Evolutionary conservation across 441 rosid species (phyloP), one percentile per base, ranked within the genome.

Genomic region (Brassica hybrid): DNA sequence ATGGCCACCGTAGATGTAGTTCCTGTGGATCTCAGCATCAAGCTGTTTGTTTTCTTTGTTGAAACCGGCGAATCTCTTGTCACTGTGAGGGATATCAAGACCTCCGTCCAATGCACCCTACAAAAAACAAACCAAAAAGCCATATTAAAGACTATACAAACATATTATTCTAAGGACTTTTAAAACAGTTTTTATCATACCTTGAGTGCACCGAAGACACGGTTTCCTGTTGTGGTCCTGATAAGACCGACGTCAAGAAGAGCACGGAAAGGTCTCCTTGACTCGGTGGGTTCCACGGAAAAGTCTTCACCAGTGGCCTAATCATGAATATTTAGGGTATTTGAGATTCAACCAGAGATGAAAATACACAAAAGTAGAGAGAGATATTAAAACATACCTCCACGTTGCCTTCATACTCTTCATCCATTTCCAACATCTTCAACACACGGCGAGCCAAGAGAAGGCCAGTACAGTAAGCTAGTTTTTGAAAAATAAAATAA

Each of bases 161-260:
- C 23, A 21, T 21, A 21, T 21, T 21, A 21, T 21, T 21, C 0
- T 2, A 21, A 2, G 23, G 30, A 27, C 30, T 27, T 21, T 27
- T 27, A 27, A 34, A 34, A 14, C 45, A 48, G 4, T 1, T 14
- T 38, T 5, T 17, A 9, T 86, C 89, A 36, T 86, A 94, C 97
- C 97, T 94, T 94, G 8, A 92, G 88, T 5, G 94, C 92, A 65
- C 94, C 94, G 7, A 91, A 93, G 4, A 90, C 89, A 75, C 90
- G 88, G 72, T 90, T 88, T n/a, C 97, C 97, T 0, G 98, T 91
- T 16, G 98, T 91, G 27, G 98, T 94, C 77, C 84, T 90, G 77
- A 91, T 17, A 27, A 94, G 87, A n/a, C 98, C 98, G 30, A 94
- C 98, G 85, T 94, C 98, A 79, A 94, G 98, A 58, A 94, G 91